Base-by-base conservation (phyloP, 2,329 filamentous ascomycete species). In the Exserohilum rostratum region DNA sequence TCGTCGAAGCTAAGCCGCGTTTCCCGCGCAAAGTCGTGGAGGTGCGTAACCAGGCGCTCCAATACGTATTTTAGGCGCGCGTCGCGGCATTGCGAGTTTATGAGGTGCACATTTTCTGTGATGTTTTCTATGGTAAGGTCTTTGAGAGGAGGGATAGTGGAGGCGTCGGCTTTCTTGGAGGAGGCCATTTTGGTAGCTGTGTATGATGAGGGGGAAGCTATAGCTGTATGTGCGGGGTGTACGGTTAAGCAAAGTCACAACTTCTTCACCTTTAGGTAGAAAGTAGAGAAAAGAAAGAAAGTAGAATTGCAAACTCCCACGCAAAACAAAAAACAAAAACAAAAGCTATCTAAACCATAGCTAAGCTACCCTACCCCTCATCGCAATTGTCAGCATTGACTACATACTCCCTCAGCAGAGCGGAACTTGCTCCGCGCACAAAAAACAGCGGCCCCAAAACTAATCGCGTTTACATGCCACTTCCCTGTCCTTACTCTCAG, bases 21-120 rank as follows among this genome's bases (percentile, higher is more conserved):
- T 74, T 93, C 90, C 50, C 90, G 83, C 5, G 89, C 89, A 71
- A 92, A 93, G 77, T 93, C 90, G 75, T 95, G 90, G 1, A 93
- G 78, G 75, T 95, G 90, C 11, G 85, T 84, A 43, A 93, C 88
- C 12, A 93, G 82, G 15, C 88, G 82, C 65, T 89, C 85, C 70
- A 93, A 83, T 40, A 95, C 73, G 71, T 90, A 93, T 58, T 85
- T 88, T 57, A 90, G 77, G 17, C 90, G 83, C 18, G 82, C 78
- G 66, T 91, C 81, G 9, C 79, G 71, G 65, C 85, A 85, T 78
- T 87, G 84, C 9, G 88, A 88, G 77, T 93, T 93, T 75, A 92
- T 91, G 40, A 82, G 80, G 68, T 88, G 82, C 29, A 88, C 87
- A 68, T 92, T 91, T 46, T 88, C 84, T 50, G 90, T 92, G 74